Conservation (phyloP, 2,329 filamentous ascomycete species). For the Colletotrichum tropicicola region DNA sequence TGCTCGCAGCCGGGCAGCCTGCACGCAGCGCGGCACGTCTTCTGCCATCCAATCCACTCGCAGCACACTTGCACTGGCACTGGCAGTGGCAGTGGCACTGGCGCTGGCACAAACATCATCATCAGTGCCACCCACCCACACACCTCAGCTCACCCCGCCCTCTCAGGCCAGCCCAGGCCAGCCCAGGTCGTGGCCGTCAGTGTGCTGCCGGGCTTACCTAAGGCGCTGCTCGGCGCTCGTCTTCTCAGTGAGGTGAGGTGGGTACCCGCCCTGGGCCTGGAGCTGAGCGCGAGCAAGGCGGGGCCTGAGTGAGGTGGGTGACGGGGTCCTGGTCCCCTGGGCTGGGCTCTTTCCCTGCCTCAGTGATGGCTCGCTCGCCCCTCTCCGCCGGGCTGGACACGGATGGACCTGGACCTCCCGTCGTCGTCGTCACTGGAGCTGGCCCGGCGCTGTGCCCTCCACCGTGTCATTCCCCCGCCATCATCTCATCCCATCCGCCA, state of each 20-base stretch:
- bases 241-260: too few species aligned
- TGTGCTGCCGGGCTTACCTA: conserved; percentile 4
- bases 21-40: not conserved
- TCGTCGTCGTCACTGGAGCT: not conserved
- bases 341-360: too few species aligned
- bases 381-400: conserved; percentile 1
- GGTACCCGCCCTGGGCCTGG: too few species aligned
- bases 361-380: too few species aligned
- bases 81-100: not conserved
- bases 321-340: too few species aligned
- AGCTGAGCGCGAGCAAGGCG: too few species aligned
- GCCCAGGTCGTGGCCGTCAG: not conserved
- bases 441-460: too few species aligned
- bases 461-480: conserved; percentile 24
- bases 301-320: too few species aligned
- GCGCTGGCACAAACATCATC: not conserved
- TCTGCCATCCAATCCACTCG: too few species aligned
- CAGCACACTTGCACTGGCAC: not conserved
- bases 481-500: conserved; percentile 23
- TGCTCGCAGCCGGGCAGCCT: too few species aligned
- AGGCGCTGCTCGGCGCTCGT: not conserved
- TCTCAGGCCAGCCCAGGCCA: not conserved
- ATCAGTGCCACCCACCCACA: conserved; percentile 16
- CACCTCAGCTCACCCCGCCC: conserved; percentile 10
- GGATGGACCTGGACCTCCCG: not conserved